Base-by-base conservation (phyloP, 495 filamentous ascomycete species). In the Tuber aestivum region DNA sequence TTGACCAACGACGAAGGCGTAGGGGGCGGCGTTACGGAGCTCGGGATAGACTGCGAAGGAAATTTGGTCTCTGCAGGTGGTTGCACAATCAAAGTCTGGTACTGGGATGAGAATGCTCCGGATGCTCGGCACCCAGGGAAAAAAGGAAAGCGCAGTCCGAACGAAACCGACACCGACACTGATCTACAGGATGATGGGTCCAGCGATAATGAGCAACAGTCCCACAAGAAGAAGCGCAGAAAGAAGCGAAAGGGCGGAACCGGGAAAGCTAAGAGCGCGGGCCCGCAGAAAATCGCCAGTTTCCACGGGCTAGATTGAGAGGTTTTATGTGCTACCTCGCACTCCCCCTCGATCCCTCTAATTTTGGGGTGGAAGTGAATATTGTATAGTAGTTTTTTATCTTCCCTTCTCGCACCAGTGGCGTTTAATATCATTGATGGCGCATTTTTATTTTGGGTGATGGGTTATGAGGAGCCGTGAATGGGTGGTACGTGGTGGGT, bases 241-340 rank as follows among this genome's bases (percentile, higher is more conserved):
- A 82, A 79, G 42, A 82, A 82, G 77, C 72, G 79, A 35, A 82
- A 76, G 72, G 80, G 74, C 37, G 80, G 79, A 4, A 82, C 75
- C 41, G 80, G 80, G 27, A 82, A 82, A 61, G 77, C 77, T 4
- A 82, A 75, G 71, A 82, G 80, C 70, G 71, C 45, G 9, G 75
- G 77, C 32, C 74, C 65, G 14, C 78, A 82, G 56, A 72, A 75
- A 65, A 70, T 82, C 32, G 38, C 80, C 2, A 74, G 44, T 41
- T 82, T 82, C 71, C 68, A 56, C 9, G 80, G 80, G 20, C 35
- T 82, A 41, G 80, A 82, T 74, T 82, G 72, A 70, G 16, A 18
- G 23, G 27, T 1, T 4, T 18, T 18, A 5, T 14, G 35, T 68
- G 10, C 3, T 35, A 14, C 6, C 14, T 35, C 3, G 56, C 56